Evolutionary conservation across 208 protist species (phyloP), one percentile per base, ranked within the genome.

Genomic region (Strigomonas culicis): DNA sequence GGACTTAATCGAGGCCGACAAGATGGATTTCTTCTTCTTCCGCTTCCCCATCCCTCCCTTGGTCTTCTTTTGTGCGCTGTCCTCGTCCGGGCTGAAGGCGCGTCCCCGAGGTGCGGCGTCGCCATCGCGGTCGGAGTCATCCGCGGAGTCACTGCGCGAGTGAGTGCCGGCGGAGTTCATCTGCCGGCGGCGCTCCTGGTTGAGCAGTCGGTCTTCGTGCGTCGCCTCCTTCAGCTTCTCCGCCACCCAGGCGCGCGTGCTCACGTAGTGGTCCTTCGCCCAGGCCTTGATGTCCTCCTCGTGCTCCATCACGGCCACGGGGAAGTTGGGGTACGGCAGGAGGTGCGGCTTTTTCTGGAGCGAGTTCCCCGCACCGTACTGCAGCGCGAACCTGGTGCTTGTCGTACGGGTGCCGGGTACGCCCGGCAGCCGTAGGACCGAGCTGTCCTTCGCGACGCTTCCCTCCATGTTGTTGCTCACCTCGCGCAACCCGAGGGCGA

Each of bases 211-310:
- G 47, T 91, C 84, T 61, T 88, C 80, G 6, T 59, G 55, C 22
- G 81, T 63, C 22, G 70, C 72, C 4, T 66, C 67, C 58, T 79
- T 81, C 11, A 95, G 55, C 43, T 68, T 74, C 56, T 69, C 68
- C 8, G 80, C 62, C 24, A 95, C 59, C 86, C 86, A 93, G 27
- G 67, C 41, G 8, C 89, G 79, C 46, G 74, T 81, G 31, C 88
- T 82, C 2, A 6, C 4, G 73, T 93, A 95, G 68, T 80, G 81
- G 39, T 82, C 70, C 36, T 72, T 63, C 27, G 86, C 77, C 86
- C 89, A 95, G 43, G 75, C 43, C 36, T 75, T 60, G 27, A 91
- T 59, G 32, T 93, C 81, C 30, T 61, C 44, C 31, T 84, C 60
- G 8, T 49, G 69, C 39, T 83, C 63, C 32, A 95, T 49, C 28